These are phyloP conservation scores for Penicillium sp. DNA, from an alignment of 2,329 filamentous ascomycete species.

Conservation along the genomic window DNA sequence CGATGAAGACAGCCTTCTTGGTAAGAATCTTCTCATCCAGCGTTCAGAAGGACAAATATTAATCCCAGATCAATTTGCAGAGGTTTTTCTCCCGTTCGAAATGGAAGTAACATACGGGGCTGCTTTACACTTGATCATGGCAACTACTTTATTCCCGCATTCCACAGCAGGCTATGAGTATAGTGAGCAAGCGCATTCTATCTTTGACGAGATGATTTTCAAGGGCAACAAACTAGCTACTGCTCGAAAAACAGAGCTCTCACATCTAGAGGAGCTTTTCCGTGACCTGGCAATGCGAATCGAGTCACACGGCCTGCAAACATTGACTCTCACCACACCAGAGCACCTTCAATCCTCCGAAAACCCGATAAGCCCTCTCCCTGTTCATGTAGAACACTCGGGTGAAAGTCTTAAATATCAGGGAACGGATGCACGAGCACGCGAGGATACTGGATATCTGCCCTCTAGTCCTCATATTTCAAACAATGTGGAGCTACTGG, in stretches of 20 bases:
- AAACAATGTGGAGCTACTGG: neutral
- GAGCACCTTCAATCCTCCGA: neutral
- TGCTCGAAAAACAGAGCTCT: constrained; percentile 37
- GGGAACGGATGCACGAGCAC: neutral
- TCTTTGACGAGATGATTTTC: constrained; percentile 38
- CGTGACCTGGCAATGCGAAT: constrained; percentile 27
- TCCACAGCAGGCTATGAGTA: constrained; percentile 4
- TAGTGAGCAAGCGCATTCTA: constrained; percentile 19
- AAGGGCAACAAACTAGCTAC: constrained; percentile 38
- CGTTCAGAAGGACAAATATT: neutral
- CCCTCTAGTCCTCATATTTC: neutral
- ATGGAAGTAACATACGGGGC: constrained; percentile 11
- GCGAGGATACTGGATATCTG: neutral
- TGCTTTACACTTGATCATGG: constrained; percentile 10
- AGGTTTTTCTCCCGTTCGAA: constrained; percentile 13
- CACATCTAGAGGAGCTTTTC: constrained; percentile 31
- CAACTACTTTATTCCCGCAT: constrained; percentile 7
- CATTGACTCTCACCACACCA: constrained; percentile 19
- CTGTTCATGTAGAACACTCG: neutral
- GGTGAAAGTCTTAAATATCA: neutral
- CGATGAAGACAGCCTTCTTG: constrained; percentile 35
- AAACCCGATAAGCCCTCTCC: neutral
- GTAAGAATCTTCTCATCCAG: constrained; percentile 17
- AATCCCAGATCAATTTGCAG: neutral
- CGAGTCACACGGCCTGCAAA: constrained; percentile 31